phyloP scores from a whole-genome alignment of 2,329 filamentous ascomycete species.

The Alternaria ethzedia region DNA sequence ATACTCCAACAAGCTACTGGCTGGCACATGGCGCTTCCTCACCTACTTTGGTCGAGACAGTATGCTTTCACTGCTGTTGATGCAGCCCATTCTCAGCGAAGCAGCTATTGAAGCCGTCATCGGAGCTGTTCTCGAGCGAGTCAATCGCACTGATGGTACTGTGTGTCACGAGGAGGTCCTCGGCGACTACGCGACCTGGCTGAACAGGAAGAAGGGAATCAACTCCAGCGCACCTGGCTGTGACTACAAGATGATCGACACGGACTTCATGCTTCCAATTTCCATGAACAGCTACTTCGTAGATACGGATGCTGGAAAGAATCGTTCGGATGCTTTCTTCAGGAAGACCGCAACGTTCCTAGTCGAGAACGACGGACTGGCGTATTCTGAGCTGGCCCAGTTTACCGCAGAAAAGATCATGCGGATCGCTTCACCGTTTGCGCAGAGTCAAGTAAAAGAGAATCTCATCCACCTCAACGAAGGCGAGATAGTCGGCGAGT shows the following conservation, averaged over 20 bases:
- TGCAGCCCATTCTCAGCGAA: conserved; percentile 64
- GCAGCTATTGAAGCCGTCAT: conserved; percentile 68
- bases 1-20: conserved; percentile 67
- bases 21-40: conserved; percentile 70
- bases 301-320: conserved; percentile 51
- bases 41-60: conserved; percentile 72
- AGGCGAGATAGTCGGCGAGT: conserved; percentile 64
- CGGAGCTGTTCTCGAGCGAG: conserved; percentile 64
- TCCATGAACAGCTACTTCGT: conserved; percentile 66
- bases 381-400: conserved; percentile 60
- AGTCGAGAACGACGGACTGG: conserved; percentile 59
- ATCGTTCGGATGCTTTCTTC: conserved; percentile 48
- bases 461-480: conserved; percentile 66
- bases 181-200: conserved; percentile 68
- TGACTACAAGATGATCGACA: conserved; percentile 68
- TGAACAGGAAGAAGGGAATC: conserved; percentile 62
- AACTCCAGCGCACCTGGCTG: conserved; percentile 61
- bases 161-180: conserved; percentile 71
- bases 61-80: conserved; percentile 65
- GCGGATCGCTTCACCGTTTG: conserved; percentile 62
- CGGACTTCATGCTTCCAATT: conserved; percentile 66
- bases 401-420: conserved; percentile 66
- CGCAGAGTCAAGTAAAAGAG: conserved; percentile 55
- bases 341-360: conserved; percentile 57
- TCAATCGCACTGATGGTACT: conserved; percentile 65